A percentile compares a stretch with the other conserved stretches of the same genome.
Conservation (phyloP, 805 yeast species). For the Isabelozyma pseudorhagii region DNA sequence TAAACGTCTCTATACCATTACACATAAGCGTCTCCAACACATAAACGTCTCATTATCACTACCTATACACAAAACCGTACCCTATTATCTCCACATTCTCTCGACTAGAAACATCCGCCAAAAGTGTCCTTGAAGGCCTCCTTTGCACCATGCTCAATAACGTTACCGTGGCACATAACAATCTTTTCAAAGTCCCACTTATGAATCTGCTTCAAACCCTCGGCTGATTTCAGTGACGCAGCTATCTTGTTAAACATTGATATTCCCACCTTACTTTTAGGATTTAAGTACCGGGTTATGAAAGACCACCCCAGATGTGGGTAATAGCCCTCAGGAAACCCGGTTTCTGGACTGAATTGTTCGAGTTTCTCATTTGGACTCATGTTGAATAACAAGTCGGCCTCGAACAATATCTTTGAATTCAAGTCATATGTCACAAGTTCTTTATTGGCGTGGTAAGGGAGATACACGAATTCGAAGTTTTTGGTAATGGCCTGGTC, state of each 20-base stretch:
- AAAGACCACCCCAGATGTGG: slow-evolving; percentile 47
- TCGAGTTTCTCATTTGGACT: slow-evolving; percentile 33
- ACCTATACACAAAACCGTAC: too few species aligned
- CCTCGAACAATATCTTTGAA: slow-evolving; percentile 51
- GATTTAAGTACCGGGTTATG: slow-evolving; percentile 38
- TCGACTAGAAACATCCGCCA: background rate
- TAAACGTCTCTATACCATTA: too few species aligned
- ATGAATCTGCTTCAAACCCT: slow-evolving; percentile 25
- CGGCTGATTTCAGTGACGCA: slow-evolving; percentile 9
- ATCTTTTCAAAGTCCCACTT: slow-evolving; percentile 48
- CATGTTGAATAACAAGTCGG: slow-evolving; percentile 60
- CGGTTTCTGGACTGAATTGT: slow-evolving; percentile 43
- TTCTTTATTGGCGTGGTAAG: slow-evolving; percentile 58
- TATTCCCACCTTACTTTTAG: slow-evolving; percentile 36
- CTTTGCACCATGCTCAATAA: slow-evolving; percentile 41
- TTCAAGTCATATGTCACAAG: slow-evolving; percentile 47
- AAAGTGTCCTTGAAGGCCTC: slow-evolving; percentile 19
- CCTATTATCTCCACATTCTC: background rate
- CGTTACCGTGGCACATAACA: slow-evolving; percentile 60
- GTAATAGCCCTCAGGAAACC: slow-evolving; percentile 38
- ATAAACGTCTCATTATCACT: too few species aligned
- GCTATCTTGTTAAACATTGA: slow-evolving; percentile 21
- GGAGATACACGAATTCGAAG: slow-evolving; percentile 56
- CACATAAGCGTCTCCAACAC: too few species aligned
- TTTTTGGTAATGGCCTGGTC: slow-evolving; percentile 37